Evolutionary conservation across 1,284 basidiomycete species (phyloP).

Genomic region (Cutaneotrichosporon mucoides): DNA sequence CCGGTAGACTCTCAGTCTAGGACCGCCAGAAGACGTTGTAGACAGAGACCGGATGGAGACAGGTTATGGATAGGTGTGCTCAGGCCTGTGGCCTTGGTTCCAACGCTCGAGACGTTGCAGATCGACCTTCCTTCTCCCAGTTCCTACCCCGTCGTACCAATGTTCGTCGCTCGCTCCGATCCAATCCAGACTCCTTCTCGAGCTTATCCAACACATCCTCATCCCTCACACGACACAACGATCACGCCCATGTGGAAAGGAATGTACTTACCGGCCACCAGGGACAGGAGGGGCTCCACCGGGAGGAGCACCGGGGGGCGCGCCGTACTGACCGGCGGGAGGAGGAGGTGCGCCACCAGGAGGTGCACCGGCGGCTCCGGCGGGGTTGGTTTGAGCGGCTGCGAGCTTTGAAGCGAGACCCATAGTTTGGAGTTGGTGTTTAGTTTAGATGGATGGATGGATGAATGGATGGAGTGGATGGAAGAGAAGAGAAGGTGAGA

Average conservation of each 20-base stretch:
- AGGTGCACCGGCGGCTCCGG: slow-evolving; percentile 1
- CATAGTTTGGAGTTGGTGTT: slow-evolving; percentile 6
- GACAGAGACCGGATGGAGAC: too few relatives aligned
- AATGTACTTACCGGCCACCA: slow-evolving; percentile 3
- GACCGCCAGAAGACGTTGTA: too few relatives aligned
- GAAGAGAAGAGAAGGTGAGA: neutral
- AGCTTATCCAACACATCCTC: too few relatives aligned
- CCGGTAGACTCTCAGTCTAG: too few relatives aligned
- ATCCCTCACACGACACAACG: neutral
- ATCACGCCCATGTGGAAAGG: neutral
- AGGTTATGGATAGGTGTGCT: too few relatives aligned
- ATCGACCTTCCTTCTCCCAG: too few relatives aligned
- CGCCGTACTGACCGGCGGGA: slow-evolving; percentile 8
- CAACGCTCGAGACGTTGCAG: too few relatives aligned
- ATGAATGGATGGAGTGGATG: slow-evolving; percentile 6
- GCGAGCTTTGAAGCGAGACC: slow-evolving; percentile 23
- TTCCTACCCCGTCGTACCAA: too few relatives aligned
- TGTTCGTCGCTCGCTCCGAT: neutral
- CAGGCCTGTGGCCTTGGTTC: too few relatives aligned
- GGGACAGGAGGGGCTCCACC: slow-evolving; percentile 5
- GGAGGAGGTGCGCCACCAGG: slow-evolving; percentile 11
- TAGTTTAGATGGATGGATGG: slow-evolving; percentile 4
- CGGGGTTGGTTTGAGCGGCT: slow-evolving; percentile 6
- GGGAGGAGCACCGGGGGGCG: slow-evolving; percentile 5
- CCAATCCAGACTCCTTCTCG: too few relatives aligned